Evolutionary conservation across 2,329 filamentous ascomycete genomes (phyloP).

Genomic region (Dryadomyces quercus-mongolicae): DNA sequence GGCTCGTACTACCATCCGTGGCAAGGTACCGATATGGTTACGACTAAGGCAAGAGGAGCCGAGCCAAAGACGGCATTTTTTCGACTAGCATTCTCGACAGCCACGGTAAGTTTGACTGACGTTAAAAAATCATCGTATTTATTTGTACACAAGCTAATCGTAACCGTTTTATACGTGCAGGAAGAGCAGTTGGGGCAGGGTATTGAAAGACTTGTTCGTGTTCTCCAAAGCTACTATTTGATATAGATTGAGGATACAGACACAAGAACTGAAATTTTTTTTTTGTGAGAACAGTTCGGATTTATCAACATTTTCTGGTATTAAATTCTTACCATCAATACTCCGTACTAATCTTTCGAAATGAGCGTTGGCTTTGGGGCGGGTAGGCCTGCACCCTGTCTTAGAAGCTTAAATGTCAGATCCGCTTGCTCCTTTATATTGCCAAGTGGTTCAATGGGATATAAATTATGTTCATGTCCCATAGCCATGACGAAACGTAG

Average conservation of each 20-base stretch:
- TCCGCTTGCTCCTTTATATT: slow-evolving; percentile 7
- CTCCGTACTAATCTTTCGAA: neutral
- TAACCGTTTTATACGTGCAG: slow-evolving; percentile 1
- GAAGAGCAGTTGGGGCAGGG: slow-evolving; percentile 10
- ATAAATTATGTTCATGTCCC: slow-evolving; percentile 1
- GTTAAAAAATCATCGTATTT: too few relatives aligned
- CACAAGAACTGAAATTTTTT: too few relatives aligned
- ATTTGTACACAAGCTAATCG: neutral
- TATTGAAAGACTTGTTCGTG: slow-evolving; percentile 4
- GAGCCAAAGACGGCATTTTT: slow-evolving; percentile 16
- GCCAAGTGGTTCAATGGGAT: slow-evolving; percentile 2
- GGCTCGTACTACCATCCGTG: slow-evolving; percentile 21
- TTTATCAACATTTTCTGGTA: too few relatives aligned
- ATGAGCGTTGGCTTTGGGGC: too few relatives aligned
- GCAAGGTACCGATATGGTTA: slow-evolving; percentile 16
- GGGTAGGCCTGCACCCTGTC: slow-evolving; percentile 2
- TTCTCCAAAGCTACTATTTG: neutral
- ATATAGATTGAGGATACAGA: neutral
- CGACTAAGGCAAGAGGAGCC: slow-evolving; percentile 14
- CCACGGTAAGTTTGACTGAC: slow-evolving; percentile 13
- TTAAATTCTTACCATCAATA: neutral
- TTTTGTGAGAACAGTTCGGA: too few relatives aligned
- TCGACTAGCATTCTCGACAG: slow-evolving; percentile 17
- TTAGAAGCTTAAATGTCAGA: slow-evolving; percentile 2
- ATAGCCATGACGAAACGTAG: slow-evolving; percentile 7